Evolutionary conservation across 2,329 filamentous ascomycete species (phyloP).

Genomic region (Fusarium sterilihyphosum): DNA sequence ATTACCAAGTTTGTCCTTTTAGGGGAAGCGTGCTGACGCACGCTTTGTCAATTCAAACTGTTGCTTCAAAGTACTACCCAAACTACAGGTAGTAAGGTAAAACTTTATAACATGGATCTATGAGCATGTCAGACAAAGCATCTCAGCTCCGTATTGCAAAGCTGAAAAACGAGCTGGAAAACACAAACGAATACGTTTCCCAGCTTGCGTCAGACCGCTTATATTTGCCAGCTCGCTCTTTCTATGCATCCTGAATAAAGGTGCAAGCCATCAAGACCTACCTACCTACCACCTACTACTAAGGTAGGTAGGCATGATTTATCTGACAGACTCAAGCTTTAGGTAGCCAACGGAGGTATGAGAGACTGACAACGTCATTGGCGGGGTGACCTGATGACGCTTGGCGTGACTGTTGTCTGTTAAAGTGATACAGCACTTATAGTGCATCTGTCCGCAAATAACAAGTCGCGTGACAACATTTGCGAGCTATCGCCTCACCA

Average conservation of each 20-base stretch:
- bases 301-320: slow-evolving; percentile 22
- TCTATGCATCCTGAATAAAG: not conserved
- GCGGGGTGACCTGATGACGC: slow-evolving; percentile 44
- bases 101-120: not conserved
- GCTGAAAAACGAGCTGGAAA: not conserved
- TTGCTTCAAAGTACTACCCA: not conserved
- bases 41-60: not conserved
- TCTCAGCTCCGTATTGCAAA: not conserved
- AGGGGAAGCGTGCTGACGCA: not conserved
- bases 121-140: not conserved
- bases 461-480: not conserved
- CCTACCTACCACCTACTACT: too few species aligned
- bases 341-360: not conserved
- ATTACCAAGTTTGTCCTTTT: not conserved
- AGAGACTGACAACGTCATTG: slow-evolving; percentile 44
- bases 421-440: slow-evolving; percentile 8
- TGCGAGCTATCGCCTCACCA: slow-evolving; percentile 25
- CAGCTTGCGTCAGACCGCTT: slow-evolving; percentile 7
- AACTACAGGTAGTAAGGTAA: not conserved
- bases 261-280: not conserved
- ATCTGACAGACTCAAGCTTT: slow-evolving; percentile 12
- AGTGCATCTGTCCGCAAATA: accelerated
- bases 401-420: slow-evolving; percentile 5
- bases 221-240: not conserved
- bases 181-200: not conserved